Percentiles rank a stretch among this genome's conserved stretches.
Conservation (phyloP, 2,329 filamentous ascomycete species). For the Arthrobotrys musiformis region DNA sequence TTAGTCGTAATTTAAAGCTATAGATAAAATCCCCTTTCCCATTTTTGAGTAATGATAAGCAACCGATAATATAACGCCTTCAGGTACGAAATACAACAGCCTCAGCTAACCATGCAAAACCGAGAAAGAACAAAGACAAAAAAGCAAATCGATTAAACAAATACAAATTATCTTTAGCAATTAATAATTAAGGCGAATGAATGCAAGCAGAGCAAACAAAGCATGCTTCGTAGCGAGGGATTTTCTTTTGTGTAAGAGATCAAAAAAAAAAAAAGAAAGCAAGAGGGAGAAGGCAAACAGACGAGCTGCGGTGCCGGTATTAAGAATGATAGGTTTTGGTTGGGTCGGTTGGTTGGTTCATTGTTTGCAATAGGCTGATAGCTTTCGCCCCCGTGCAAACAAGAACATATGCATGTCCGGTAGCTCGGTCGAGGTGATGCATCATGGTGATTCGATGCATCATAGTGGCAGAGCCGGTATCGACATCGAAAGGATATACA, state of each 20-base stretch:
- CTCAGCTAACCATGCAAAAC: background rate
- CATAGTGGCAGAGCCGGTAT: no score
- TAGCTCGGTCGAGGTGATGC: no score
- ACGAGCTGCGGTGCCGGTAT: background rate
- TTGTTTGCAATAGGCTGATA: background rate
- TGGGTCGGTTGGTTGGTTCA: background rate
- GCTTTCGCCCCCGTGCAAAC: background rate
- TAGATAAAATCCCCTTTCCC: background rate
- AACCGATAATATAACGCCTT: constrained; percentile 2
- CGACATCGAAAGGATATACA: background rate
- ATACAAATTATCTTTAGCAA: no score
- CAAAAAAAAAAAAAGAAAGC: no score
- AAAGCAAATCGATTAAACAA: background rate
- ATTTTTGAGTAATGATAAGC: background rate
- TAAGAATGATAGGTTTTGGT: background rate
- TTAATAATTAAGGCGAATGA: no score
- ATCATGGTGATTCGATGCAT: no score
- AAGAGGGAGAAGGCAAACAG: background rate
- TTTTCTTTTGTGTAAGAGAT: no score
- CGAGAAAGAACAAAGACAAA: background rate
- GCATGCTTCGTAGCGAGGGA: no score
- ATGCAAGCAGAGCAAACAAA: no score
- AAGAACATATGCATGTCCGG: no score
- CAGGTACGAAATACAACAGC: no score
- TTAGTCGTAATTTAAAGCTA: background rate